Conservation (phyloP, 306 rosid species). For the Nissolia schottii region DNA sequence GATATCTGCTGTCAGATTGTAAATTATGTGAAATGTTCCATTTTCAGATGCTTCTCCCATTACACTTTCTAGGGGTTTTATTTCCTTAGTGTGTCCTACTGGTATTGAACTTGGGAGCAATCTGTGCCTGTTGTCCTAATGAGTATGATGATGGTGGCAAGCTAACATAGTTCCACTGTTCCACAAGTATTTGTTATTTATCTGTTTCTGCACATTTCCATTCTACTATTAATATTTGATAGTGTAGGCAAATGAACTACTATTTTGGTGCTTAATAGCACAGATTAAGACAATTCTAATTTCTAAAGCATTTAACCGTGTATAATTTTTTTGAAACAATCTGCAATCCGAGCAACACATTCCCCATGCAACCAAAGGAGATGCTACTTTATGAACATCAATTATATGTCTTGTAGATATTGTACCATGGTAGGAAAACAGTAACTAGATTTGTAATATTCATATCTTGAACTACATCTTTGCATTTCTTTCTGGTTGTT, state of each 20-base stretch:
- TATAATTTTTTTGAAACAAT: too few relatives aligned
- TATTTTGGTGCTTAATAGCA: background rate
- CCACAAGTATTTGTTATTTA: background rate
- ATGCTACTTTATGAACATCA: background rate
- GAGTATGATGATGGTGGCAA: too few relatives aligned
- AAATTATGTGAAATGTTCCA: background rate
- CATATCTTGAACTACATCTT: background rate
- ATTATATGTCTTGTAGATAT: background rate
- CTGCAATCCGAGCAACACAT: background rate
- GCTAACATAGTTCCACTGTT: too few relatives aligned
- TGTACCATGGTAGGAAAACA: background rate
- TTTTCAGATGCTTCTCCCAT: background rate
- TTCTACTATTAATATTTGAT: background rate
- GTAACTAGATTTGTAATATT: background rate
- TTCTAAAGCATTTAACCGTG: too few relatives aligned
- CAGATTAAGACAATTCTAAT: background rate
- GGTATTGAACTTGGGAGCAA: background rate
- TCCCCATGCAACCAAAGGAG: background rate
- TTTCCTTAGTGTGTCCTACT: background rate
- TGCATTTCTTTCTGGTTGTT: background rate
- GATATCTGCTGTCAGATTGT: background rate
- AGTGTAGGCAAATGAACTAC: background rate
- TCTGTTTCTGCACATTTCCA: background rate
- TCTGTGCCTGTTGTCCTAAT: background rate
- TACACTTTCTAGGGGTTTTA: background rate